These are phyloP conservation scores for Arachnomyces sp. DNA, from an alignment of 2,329 filamentous ascomycete species.

Conservation along the genomic window DNA sequence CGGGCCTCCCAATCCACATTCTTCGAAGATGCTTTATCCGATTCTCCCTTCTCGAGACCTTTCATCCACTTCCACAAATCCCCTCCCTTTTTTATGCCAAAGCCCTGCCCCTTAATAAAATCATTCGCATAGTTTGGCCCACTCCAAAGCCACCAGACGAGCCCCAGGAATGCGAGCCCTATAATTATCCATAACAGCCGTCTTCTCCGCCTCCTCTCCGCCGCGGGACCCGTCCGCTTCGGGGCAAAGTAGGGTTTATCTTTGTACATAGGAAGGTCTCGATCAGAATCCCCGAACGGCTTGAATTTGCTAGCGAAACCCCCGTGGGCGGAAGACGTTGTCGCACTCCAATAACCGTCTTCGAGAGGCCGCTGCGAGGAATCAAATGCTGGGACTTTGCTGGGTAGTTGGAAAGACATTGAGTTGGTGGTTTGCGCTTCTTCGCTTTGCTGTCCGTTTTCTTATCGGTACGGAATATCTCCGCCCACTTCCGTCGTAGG, in stretches of 20 bases:
- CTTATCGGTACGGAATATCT: conserved; percentile 9
- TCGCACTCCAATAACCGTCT: conserved; percentile 56
- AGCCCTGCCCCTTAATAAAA: conserved; percentile 8
- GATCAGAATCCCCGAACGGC: conserved; percentile 53
- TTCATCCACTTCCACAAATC: conserved; percentile 50
- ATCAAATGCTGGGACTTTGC: conserved; percentile 60
- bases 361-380: conserved; percentile 57
- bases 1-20: conserved; percentile 65
- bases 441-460: conserved; percentile 12
- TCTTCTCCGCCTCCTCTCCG: conserved; percentile 47
- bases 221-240: conserved; percentile 44
- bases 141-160: conserved; percentile 57
- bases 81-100: conserved; percentile 21
- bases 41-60: conserved; percentile 38
- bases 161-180: conserved; percentile 45
- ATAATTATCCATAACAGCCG: conserved; percentile 53
- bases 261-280: conserved; percentile 89
- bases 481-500: too few species aligned
- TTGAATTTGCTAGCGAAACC: conserved; percentile 54
- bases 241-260: conserved; percentile 77
- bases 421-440: conserved; percentile 6
- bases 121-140: conserved; percentile 12
- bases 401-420: conserved; percentile 55
- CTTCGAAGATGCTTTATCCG: conserved; percentile 16
- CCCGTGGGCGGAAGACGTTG: conserved; percentile 22